These are phyloP conservation scores for Claviceps spartinae DNA, from an alignment of 2,329 filamentous ascomycete species.

Conservation along the genomic window DNA sequence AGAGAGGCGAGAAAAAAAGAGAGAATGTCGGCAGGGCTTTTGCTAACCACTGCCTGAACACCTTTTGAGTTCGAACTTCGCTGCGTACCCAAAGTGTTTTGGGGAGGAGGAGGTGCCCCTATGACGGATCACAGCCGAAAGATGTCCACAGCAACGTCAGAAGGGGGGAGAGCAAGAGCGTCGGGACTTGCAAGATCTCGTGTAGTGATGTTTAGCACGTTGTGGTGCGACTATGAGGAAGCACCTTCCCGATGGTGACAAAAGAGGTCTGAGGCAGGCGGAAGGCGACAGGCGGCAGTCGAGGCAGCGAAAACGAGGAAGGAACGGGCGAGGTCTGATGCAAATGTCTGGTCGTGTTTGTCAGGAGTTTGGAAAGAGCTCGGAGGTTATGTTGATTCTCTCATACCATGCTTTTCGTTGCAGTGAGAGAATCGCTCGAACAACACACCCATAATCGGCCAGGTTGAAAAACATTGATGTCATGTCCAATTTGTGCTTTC, in stretches of 20 bases:
- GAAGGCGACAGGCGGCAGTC: not conserved
- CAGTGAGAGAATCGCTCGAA: not conserved
- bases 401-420: not conserved
- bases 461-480: not conserved
- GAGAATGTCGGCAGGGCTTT: constrained; percentile 1
- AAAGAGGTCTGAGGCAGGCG: not conserved
- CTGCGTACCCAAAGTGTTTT: constrained; percentile 1
- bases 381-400: not conserved
- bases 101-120: constrained; percentile 1
- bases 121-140: not conserved
- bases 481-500: not conserved
- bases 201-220: not conserved
- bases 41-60: not conserved
- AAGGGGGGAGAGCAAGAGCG: constrained; percentile 1
- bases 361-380: not conserved
- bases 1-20: constrained; percentile 4
- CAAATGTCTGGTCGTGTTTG: not conserved
- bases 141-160: not conserved
- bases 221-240: not conserved
- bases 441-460: not conserved
- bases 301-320: not conserved
- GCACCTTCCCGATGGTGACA: not conserved
- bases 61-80: not conserved
- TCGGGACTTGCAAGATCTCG: not conserved
- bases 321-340: not conserved